Base-by-base conservation (phyloP, 176 grass and related monocot genomes). In the Oropetium thomaeum region DNA sequence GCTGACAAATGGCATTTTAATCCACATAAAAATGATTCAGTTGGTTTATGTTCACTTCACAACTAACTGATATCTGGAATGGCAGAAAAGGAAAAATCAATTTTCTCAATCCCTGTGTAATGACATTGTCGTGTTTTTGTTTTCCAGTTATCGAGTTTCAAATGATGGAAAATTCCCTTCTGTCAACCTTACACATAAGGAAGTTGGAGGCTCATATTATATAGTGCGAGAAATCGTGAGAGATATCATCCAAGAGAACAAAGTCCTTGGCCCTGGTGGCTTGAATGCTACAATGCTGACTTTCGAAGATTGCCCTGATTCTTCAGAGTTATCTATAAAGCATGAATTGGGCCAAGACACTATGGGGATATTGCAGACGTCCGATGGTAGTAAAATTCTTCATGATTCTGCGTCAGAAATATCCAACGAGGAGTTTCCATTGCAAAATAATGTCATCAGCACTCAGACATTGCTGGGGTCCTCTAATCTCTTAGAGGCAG, bases 161-260 rank as follows among this genome's bases (percentile, higher is more conserved):
- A 85, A 98, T 31, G 79, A 86, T 1, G 96, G 96, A 16, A 94
- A 85, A 32, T 98, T 98, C 78, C 96, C 96, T 61, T 98, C 96
- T 5, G 71, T 98, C 39, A 98, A 92, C 61, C 82, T 98, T 44
- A 98, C 96, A 52, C 96, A 98, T 12, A 98, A 94, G 84, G 91
- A 95, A 88, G 91, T 94, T 62, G 96, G 96, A 67, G 96, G 96
- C 26, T 98, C 96, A 10, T 98, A 92, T 43, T 98, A 98, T 82
- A 98, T 84, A 66, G 84, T 98, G 60, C 92, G 96, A 62, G 91
- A 98, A 58, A 94, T 98, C 57, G 76, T 98, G 70, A 82, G 96
- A 69, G 96, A 98, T 70, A 86, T 98, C 80, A 98, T 98, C 67
- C 91, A 98, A 82, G 91, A 98, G 77, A 98, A 98, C 79, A 92